Evolutionary conservation across 2,329 filamentous ascomycete genomes (phyloP).

Genomic region (Aspergillus fructus): DNA sequence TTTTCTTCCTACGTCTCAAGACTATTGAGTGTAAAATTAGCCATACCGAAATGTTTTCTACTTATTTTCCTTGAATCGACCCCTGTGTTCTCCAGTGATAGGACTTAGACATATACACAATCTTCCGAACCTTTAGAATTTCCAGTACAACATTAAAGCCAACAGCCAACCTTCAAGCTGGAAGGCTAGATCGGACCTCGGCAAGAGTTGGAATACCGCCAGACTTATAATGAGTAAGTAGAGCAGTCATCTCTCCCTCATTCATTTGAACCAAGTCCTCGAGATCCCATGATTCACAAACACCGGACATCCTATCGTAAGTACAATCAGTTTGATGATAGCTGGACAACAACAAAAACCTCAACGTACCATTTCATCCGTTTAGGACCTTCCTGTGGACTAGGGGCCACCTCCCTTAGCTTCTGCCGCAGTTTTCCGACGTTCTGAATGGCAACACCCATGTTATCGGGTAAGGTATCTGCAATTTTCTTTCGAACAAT

Average conservation of each 20-base stretch:
- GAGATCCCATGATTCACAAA: constrained; percentile 83
- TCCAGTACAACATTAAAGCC: background rate
- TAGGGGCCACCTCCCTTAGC: constrained; percentile 74
- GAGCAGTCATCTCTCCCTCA: constrained; percentile 77
- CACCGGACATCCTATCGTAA: constrained; percentile 73
- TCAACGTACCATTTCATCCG: constrained; percentile 78
- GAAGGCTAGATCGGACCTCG: constrained; percentile 28
- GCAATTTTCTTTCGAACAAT: constrained; percentile 83
- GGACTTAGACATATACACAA: constrained; percentile 10
- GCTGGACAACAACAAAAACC: background rate
- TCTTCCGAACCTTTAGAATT: background rate
- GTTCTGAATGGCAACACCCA: constrained; percentile 80
- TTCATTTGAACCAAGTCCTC: constrained; percentile 81
- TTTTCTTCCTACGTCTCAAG: constrained; percentile 16
- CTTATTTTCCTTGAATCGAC: constrained; percentile 4
- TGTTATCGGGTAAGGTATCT: constrained; percentile 69
- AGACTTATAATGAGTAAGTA: constrained; percentile 71
- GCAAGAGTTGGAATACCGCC: constrained; percentile 39
- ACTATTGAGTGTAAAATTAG: constrained; percentile 24
- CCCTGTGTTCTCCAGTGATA: background rate
- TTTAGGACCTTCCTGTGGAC: constrained; percentile 72
- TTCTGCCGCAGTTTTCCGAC: constrained; percentile 78
- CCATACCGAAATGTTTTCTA: constrained; percentile 10
- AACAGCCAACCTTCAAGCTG: background rate
- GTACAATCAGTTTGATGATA: background rate